A percentile compares a stretch with the other conserved stretches of the same genome.
phyloP scores from a whole-genome alignment of 331 rosid species.

The Acacia pycnantha region DNA sequence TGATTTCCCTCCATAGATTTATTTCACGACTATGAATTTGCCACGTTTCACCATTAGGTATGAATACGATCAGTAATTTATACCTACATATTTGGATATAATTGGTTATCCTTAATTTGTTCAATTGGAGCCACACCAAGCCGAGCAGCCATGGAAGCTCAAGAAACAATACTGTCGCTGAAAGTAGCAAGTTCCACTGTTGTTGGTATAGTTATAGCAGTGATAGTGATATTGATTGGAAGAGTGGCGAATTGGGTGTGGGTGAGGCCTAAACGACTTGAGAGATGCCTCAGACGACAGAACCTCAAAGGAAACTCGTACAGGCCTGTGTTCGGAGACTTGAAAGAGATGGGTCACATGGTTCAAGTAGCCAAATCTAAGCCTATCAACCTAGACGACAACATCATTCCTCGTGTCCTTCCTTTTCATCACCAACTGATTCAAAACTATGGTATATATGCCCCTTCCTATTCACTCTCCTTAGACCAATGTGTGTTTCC shows the following conservation, averaged over 20 bases:
- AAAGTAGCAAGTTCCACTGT: neutral
- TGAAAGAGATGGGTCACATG: neutral
- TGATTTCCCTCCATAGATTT: neutral
- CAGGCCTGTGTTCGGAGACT: slow-evolving; percentile 27
- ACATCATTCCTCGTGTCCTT: slow-evolving; percentile 20
- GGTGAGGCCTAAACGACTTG: slow-evolving; percentile 30
- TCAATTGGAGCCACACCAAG: neutral
- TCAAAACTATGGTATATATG: slow-evolving; percentile 29
- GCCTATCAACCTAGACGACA: slow-evolving; percentile 26
- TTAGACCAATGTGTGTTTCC: neutral
- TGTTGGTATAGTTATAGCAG: neutral
- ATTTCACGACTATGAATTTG: neutral
- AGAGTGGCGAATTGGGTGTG: slow-evolving; percentile 33
- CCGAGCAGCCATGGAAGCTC: neutral
- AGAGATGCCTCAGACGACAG: slow-evolving; percentile 29
- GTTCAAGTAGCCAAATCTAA: slow-evolving; percentile 23
- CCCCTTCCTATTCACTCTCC: neutral
- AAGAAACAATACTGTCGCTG: neutral
- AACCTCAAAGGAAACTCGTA: slow-evolving; percentile 34
- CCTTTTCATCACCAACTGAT: slow-evolving; percentile 25
- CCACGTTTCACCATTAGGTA: neutral
- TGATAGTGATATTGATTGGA: neutral
- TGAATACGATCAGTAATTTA: too few relatives aligned
- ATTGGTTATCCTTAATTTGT: neutral
- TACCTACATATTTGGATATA: neutral